phyloP scores from a whole-genome alignment of 2,329 filamentous ascomycete species.

The Hortaea sp. region DNA sequence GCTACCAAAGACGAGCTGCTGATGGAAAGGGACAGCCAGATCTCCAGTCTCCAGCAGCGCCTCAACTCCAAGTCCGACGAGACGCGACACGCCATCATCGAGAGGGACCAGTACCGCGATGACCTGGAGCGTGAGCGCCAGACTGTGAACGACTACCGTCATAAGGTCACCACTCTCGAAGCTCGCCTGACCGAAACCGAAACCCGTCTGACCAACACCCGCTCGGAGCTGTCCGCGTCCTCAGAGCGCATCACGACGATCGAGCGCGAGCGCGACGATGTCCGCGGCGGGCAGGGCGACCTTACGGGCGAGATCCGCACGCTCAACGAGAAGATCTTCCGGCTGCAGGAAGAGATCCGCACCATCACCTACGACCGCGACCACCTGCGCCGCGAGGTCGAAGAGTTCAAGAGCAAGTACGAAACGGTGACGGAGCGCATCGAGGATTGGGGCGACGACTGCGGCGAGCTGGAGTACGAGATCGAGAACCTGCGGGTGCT shows the following conservation, averaged over 20 bases:
- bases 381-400: slow-evolving; percentile 14
- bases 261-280: slow-evolving; percentile 21
- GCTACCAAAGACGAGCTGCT: slow-evolving; percentile 17
- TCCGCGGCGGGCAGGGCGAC: slow-evolving; percentile 14
- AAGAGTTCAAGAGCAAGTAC: slow-evolving; percentile 15
- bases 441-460: slow-evolving; percentile 13
- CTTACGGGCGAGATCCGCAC: slow-evolving; percentile 13
- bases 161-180: slow-evolving; percentile 13
- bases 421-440: slow-evolving; percentile 20
- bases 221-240: slow-evolving; percentile 12
- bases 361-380: slow-evolving; percentile 14
- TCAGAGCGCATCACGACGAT: slow-evolving; percentile 17
- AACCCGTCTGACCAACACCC: slow-evolving; percentile 11
- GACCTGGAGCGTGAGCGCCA: slow-evolving; percentile 17
- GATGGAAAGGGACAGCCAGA: slow-evolving; percentile 15
- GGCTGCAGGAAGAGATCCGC: slow-evolving; percentile 17
- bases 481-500: slow-evolving; percentile 20
- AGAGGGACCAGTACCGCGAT: slow-evolving; percentile 18
- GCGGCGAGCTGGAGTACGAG: slow-evolving; percentile 19
- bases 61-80: slow-evolving; percentile 19
- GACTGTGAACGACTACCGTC: slow-evolving; percentile 14
- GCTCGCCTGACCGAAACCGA: slow-evolving; percentile 15
- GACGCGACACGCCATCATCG: slow-evolving; percentile 15
- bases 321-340: slow-evolving; percentile 16
- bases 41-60: slow-evolving; percentile 13